A percentile compares a stretch with the other conserved stretches of the same genome.
phyloP scores from a whole-genome alignment of 2,329 filamentous ascomycete genomes.

The Bipolaris oryzae region DNA sequence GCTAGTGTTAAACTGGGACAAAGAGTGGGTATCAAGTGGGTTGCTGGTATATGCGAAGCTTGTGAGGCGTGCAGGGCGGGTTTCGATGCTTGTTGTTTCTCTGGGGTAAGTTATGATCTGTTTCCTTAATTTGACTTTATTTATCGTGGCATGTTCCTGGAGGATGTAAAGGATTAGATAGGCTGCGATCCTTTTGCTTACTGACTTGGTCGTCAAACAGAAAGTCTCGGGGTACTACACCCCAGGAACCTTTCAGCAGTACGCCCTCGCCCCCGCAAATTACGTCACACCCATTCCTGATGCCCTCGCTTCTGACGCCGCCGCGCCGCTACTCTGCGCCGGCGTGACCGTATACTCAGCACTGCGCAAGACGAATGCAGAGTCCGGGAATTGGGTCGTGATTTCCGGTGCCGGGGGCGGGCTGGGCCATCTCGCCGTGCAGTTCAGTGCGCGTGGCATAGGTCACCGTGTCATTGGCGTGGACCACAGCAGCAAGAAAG shows the following conservation, averaged over 20 bases:
- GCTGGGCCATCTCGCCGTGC: constrained; percentile 68
- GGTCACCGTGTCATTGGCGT: constrained; percentile 69
- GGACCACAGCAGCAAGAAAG: constrained; percentile 69
- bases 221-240: constrained; percentile 69
- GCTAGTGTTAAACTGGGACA: constrained; percentile 68
- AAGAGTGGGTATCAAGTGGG: constrained; percentile 73
- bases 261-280: constrained; percentile 66
- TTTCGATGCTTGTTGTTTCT: constrained; percentile 51
- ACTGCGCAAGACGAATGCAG: constrained; percentile 65
- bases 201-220: constrained; percentile 15
- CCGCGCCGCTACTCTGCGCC: constrained; percentile 70
- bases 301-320: constrained; percentile 61
- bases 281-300: constrained; percentile 75
- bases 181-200: neutral
- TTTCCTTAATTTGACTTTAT: neutral
- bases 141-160: neutral
- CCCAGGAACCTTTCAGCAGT: constrained; percentile 76
- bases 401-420: constrained; percentile 65
- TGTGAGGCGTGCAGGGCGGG: constrained; percentile 49
- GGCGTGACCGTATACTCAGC: constrained; percentile 72
- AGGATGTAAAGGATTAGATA: neutral
- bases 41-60: constrained; percentile 60
- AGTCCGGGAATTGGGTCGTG: constrained; percentile 65
- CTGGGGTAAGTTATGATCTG: constrained; percentile 32
- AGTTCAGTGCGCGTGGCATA: constrained; percentile 66